A percentile compares a stretch with the other conserved stretches of the same genome.
phyloP scores from a whole-genome alignment of 331 rosid genomes.

The Phaseolus coccineus region DNA sequence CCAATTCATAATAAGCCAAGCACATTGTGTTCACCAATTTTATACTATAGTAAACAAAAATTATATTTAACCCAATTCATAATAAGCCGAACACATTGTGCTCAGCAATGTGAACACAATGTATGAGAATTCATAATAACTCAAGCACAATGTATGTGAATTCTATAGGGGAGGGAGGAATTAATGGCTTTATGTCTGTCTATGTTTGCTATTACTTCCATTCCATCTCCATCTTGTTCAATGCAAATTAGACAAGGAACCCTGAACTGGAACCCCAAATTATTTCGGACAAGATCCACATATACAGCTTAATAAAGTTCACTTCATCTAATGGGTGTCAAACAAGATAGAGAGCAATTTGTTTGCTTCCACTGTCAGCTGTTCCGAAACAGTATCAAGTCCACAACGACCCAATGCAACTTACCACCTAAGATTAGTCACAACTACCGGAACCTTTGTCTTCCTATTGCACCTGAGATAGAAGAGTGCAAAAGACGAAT shows the following conservation, averaged over 20 bases:
- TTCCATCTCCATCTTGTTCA: slow-evolving; percentile 45
- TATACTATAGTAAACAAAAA: too few relatives aligned
- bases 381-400: background rate
- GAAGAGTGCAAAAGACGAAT: too few relatives aligned
- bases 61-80: too few relatives aligned
- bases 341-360: background rate
- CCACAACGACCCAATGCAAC: background rate
- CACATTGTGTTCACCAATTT: too few relatives aligned
- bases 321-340: slow-evolving; percentile 14
- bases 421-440: background rate
- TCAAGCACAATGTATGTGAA: background rate
- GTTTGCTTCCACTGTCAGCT: slow-evolving; percentile 33
- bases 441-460: background rate
- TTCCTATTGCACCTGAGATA: background rate
- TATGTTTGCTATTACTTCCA: slow-evolving; percentile 52
- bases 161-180: slow-evolving; percentile 46
- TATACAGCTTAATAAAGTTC: slow-evolving; percentile 35
- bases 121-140: background rate
- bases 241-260: slow-evolving; percentile 33
- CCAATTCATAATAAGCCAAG: too few relatives aligned
- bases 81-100: too few relatives aligned
- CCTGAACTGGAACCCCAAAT: slow-evolving; percentile 9
- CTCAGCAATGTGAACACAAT: too few relatives aligned
- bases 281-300: slow-evolving; percentile 51
- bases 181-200: slow-evolving; percentile 53